Base-by-base conservation (phyloP, 106 monocot genomes). In the Alisma plantagoaquatica region DNA sequence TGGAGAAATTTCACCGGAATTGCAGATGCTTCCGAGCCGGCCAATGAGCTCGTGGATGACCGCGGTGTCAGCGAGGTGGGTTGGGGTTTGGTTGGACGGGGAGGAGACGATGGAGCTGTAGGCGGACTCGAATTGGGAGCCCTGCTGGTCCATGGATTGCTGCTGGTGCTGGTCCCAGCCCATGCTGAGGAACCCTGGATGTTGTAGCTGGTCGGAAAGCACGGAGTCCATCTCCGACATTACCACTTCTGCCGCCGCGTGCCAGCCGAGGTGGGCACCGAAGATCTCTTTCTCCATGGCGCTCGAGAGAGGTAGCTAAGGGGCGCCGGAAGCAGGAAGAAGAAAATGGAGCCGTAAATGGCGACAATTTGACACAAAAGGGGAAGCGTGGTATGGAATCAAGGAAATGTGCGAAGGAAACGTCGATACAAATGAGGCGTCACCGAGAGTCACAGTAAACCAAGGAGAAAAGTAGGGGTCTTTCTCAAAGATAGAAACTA, bases 1-100 rank as follows among this genome's bases (percentile, higher is more conserved):
- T 2, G 69, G 62, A 27, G 70, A 70, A 24, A 71, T 62, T 57
- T 71, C 70, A 21, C 62, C 62, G 32, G 70, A 70, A 58, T 62
- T 70, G 54, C 70, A 70, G 70, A 70, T 62, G 62, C 61, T 62
- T n/a, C 61, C 62, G 11, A 62, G 46, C 33, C 55, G 31, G 5
- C 70, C 70, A 33, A 49, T 62, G 23, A 70, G 46, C 44, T 70
- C 70, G 17, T 58, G 61, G 43, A 70, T 51, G 3, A 60, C 52
- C n/a, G 44, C 30, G 41, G 11, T 69, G 2, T 69, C 69, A 21
- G 41, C 15, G 0, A 4, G 0, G 21, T 12, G 14, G 16, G 41
- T 7, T 12, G 47, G 50, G 2, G 29, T 46, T 17, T 30, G 18
- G 51, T 33, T 30, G 43, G 62, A 32, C 3, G 70, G 70, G 20